A percentile compares a stretch with the other conserved stretches of the same genome.
These are phyloP conservation scores for Apophysomyces ossiformis DNA, from an alignment of 371 early-diverging fungal species.

Conservation along the genomic window DNA sequence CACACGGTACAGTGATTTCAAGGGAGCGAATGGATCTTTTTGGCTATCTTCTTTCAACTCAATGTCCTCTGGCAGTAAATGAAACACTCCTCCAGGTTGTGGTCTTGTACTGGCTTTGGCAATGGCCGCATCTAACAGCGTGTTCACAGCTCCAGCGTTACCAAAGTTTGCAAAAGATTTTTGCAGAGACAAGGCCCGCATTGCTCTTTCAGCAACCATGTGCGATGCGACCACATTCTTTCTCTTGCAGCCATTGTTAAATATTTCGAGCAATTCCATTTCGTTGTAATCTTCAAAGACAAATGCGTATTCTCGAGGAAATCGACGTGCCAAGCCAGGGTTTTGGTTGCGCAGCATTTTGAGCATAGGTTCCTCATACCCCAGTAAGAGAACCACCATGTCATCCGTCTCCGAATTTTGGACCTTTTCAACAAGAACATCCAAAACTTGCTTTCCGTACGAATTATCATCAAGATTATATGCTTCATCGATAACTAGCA, in stretches of 20 bases:
- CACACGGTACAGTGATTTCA: background rate
- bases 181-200: background rate
- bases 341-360: background rate
- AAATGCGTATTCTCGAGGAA: slow-evolving; percentile 2
- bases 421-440: background rate
- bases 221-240: background rate
- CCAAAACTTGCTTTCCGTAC: slow-evolving; percentile 1
- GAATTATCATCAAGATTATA: background rate
- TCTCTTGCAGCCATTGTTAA: background rate
- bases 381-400: background rate
- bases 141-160: background rate
- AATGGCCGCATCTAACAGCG: background rate
- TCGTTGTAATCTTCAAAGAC: slow-evolving; percentile 5
- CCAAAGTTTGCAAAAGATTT: slow-evolving; percentile 6
- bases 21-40: background rate
- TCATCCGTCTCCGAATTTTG: slow-evolving; percentile 4
- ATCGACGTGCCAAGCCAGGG: slow-evolving; percentile 1
- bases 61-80: background rate
- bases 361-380: slow-evolving; percentile 2
- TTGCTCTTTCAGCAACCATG: background rate
- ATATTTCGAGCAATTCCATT: background rate
- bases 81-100: background rate
- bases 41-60: slow-evolving; percentile 1
- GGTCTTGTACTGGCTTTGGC: background rate
- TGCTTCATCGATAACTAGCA: slow-evolving; percentile 4